Percentiles rank a stretch among this genome's conserved stretches.
Evolutionary conservation across 164 flowering plant genomes (phyloP).

Genomic region (Saururus chinensis): DNA sequence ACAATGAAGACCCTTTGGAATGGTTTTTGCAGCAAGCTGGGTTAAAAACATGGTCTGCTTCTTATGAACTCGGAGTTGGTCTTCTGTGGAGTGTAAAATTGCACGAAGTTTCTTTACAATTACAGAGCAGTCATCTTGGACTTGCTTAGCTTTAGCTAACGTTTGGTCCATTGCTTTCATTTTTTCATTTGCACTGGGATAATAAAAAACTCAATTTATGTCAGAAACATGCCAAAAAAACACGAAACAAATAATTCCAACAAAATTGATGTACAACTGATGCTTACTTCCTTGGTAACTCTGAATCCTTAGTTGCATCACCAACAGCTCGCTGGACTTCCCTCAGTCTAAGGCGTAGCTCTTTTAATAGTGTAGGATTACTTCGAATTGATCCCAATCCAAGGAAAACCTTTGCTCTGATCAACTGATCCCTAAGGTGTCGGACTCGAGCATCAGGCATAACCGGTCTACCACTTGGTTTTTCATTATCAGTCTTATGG

Average conservation of each 20-base stretch:
- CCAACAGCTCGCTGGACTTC: slow-evolving; percentile 69
- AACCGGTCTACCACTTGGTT: slow-evolving; percentile 19
- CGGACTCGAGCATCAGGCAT: slow-evolving; percentile 45
- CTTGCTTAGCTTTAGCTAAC: slow-evolving; percentile 61
- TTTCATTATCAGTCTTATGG: slow-evolving; percentile 13
- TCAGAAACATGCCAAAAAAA: not conserved
- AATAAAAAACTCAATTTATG: not conserved
- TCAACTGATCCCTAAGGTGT: slow-evolving; percentile 71
- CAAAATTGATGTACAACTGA: not conserved
- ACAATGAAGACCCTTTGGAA: slow-evolving; percentile 96
- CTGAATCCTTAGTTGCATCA: slow-evolving; percentile 68
- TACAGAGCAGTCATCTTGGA: slow-evolving; percentile 70
- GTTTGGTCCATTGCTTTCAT: slow-evolving; percentile 75
- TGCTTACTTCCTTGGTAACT: slow-evolving; percentile 51
- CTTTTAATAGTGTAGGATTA: slow-evolving; percentile 59
- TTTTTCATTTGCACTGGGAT: slow-evolving; percentile 50
- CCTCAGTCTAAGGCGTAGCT: slow-evolving; percentile 58
- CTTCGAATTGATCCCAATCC: slow-evolving; percentile 50
- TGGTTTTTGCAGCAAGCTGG: slow-evolving; percentile 86
- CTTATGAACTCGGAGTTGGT: slow-evolving; percentile 74
- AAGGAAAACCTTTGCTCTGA: slow-evolving; percentile 60
- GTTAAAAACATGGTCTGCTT: slow-evolving; percentile 78
- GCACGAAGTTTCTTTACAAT: slow-evolving; percentile 80
- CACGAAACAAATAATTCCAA: not conserved
- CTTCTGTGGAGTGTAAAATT: slow-evolving; percentile 75